phyloP scores from a whole-genome alignment of 2,329 filamentous ascomycete species.

The Ramularia collo-cygni region DNA sequence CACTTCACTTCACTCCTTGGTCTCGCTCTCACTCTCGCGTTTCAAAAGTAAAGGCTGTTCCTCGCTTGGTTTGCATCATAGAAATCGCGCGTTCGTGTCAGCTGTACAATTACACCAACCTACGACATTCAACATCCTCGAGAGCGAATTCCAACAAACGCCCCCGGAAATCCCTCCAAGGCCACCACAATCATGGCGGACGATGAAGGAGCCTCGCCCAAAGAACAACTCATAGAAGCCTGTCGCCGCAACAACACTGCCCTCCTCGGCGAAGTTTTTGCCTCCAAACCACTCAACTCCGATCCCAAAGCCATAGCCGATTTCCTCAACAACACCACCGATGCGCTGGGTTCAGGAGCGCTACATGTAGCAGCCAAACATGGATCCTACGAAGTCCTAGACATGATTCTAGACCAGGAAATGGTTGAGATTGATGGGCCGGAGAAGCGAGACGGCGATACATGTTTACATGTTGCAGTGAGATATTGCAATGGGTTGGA shows the following conservation, averaged over 20 bases:
- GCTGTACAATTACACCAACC: no score
- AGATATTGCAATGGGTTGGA: constrained; percentile 67
- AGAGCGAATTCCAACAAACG: no score
- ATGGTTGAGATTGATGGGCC: constrained; percentile 78
- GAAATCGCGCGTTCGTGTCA: no score
- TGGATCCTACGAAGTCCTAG: constrained; percentile 81
- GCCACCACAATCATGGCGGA: constrained; percentile 22
- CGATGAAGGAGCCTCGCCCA: constrained; percentile 69
- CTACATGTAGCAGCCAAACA: constrained; percentile 82
- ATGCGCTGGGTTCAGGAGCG: constrained; percentile 79
- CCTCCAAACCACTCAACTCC: constrained; percentile 40
- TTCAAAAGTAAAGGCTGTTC: no score
- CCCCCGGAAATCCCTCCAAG: no score
- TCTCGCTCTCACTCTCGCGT: no score
- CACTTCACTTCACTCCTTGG: no score
- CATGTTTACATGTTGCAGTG: constrained; percentile 71
- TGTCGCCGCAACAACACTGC: constrained; percentile 89
- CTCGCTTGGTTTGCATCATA: no score
- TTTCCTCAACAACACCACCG: constrained; percentile 78
- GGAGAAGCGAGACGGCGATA: constrained; percentile 65
- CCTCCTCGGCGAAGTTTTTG: constrained; percentile 69
- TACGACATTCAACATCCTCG: no score
- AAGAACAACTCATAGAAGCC: constrained; percentile 84
- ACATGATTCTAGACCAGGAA: constrained; percentile 74
- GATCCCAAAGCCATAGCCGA: constrained; percentile 57